A percentile compares a stretch with the other conserved stretches of the same genome.
Conservation (phyloP, 208 protist genomes). For the Trypanosoma cruzi region DNA sequence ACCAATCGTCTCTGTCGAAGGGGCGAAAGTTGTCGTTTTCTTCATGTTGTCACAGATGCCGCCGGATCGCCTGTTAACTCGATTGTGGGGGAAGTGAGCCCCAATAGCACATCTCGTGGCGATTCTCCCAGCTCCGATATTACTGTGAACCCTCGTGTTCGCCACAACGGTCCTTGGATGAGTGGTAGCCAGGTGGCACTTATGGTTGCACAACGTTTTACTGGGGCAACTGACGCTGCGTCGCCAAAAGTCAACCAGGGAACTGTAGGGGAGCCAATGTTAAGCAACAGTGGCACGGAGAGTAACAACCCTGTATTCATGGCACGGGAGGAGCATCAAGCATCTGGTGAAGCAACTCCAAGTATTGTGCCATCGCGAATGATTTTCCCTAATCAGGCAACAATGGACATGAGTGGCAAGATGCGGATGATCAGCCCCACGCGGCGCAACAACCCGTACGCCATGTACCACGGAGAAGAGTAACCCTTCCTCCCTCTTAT, state of each 20-base stretch:
- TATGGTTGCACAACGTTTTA: conserved; percentile 11
- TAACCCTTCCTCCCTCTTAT: neutral
- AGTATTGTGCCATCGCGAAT: neutral
- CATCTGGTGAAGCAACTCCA: neutral
- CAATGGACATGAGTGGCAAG: conserved; percentile 6
- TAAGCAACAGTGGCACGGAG: neutral
- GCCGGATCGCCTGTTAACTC: conserved; percentile 27
- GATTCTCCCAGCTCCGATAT: conserved; percentile 32
- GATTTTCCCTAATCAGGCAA: neutral
- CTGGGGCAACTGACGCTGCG: neutral
- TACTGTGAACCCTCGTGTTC: conserved; percentile 16
- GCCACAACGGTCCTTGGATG: neutral
- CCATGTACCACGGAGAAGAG: neutral
- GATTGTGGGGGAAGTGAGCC: conserved; percentile 2
- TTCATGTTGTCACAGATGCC: conserved; percentile 69
- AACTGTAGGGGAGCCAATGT: neutral
- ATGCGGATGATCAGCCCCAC: conserved; percentile 23
- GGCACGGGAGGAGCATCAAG: conserved; percentile 7
- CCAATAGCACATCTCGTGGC: conserved; percentile 6
- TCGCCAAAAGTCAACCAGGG: neutral
- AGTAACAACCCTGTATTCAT: conserved; percentile 9
- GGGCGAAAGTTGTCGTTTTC: conserved; percentile 73
- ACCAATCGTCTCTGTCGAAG: conserved; percentile 80
- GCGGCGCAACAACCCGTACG: conserved; percentile 37
- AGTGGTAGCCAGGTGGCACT: conserved; percentile 16